Percentiles rank a stretch among this genome's conserved stretches.
phyloP scores from a whole-genome alignment of 352 stramenopile genomes.

The Phytophthora sansomeana region DNA sequence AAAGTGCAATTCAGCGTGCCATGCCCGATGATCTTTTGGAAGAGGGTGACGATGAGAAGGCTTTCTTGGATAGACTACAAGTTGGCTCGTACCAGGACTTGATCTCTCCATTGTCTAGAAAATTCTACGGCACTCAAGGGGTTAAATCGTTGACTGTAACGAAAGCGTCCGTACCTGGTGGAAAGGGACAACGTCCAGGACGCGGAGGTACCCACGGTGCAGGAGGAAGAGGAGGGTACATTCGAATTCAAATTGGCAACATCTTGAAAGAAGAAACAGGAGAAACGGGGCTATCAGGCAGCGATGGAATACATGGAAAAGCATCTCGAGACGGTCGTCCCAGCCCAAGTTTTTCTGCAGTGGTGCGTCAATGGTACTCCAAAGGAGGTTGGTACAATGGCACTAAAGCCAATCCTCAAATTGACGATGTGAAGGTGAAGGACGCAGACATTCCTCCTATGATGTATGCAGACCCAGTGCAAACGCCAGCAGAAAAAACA shows the following conservation, averaged over 20 bases:
- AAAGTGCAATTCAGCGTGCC: not conserved
- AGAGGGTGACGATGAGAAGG: too few species aligned
- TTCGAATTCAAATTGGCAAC: slow-evolving; percentile 1
- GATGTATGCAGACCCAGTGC: not conserved
- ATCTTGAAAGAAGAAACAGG: slow-evolving; percentile 7
- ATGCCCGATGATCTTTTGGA: not conserved
- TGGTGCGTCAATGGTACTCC: slow-evolving; percentile 25
- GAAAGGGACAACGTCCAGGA: slow-evolving; percentile 1
- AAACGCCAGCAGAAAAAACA: not conserved
- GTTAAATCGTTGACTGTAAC: not conserved
- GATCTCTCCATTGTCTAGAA: slow-evolving; percentile 1
- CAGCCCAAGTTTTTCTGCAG: slow-evolving; percentile 17
- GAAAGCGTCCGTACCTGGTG: slow-evolving; percentile 9
- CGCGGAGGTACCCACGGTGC: slow-evolving; percentile 13
- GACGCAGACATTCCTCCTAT: not conserved
- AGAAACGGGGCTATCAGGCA: not conserved
- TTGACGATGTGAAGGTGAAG: not conserved
- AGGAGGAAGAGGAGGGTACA: slow-evolving; percentile 15
- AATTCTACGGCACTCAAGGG: slow-evolving; percentile 4
- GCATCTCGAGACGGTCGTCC: slow-evolving; percentile 10
- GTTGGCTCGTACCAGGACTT: too few species aligned
- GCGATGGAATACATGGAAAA: slow-evolving; percentile 7
- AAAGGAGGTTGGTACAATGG: not conserved
- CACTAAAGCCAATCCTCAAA: not conserved
- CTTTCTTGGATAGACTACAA: not conserved